Conservation (phyloP, 2,329 filamentous ascomycete genomes). For the Salinomyces thailandicus region DNA sequence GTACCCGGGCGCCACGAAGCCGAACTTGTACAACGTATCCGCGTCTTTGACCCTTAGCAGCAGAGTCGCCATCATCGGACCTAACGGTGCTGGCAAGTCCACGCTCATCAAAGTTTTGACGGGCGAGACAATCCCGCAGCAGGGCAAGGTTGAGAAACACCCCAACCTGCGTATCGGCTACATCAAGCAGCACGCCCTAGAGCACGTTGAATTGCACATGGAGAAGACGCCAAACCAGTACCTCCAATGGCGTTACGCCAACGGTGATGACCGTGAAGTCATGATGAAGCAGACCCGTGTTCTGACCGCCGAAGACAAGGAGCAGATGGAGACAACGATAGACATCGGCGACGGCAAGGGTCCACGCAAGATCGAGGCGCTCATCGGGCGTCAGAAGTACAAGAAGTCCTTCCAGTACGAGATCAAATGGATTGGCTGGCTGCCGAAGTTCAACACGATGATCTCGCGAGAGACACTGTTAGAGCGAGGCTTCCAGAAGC, state of each 20-base stretch:
- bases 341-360: slow-evolving; percentile 77
- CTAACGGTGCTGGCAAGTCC: slow-evolving; percentile 96
- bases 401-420: slow-evolving; percentile 99
- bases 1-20: slow-evolving; percentile 84
- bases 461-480: slow-evolving; percentile 85
- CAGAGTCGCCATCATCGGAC: slow-evolving; percentile 88
- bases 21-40: slow-evolving; percentile 78
- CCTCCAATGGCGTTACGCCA: slow-evolving; percentile 94
- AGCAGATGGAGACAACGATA: slow-evolving; percentile 83
- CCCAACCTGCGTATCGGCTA: slow-evolving; percentile 97
- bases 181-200: slow-evolving; percentile 97
- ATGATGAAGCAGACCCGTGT: slow-evolving; percentile 95
- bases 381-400: slow-evolving; percentile 95
- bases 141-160: slow-evolving; percentile 90
- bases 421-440: slow-evolving; percentile 80
- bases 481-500: slow-evolving; percentile 79
- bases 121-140: slow-evolving; percentile 74
- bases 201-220: slow-evolving; percentile 98
- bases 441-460: slow-evolving; percentile 89
- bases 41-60: slow-evolving; percentile 82
- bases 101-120: slow-evolving; percentile 96
- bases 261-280: slow-evolving; percentile 94
- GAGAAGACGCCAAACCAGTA: slow-evolving; percentile 99
- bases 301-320: slow-evolving; percentile 71
- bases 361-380: slow-evolving; percentile 64